Evolutionary conservation across 192 early-diverging fungal genomes (phyloP).

Genomic region (Gaertneriomyces sp.): DNA sequence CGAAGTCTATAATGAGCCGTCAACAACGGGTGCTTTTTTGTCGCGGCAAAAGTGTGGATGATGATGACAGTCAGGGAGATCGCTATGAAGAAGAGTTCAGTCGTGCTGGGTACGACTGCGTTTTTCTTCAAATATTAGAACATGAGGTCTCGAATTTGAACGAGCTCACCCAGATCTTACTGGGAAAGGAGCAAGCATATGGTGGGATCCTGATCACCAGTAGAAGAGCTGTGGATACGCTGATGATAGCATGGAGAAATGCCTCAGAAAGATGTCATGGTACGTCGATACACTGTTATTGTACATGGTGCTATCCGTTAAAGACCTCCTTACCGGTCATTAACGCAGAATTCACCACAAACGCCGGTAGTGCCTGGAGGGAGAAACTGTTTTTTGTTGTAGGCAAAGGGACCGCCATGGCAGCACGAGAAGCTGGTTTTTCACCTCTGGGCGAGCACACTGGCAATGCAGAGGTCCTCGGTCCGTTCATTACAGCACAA

Average conservation of each 20-base stretch:
- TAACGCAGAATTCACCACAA: not conserved
- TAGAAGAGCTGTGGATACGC: constrained; percentile 41
- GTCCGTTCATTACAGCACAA: constrained; percentile 27
- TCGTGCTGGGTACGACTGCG: not conserved
- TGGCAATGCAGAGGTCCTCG: constrained; percentile 40
- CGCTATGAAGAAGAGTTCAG: constrained; percentile 1
- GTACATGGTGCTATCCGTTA: constrained; percentile 1
- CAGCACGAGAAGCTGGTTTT: constrained; percentile 15
- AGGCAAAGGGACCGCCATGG: constrained; percentile 41
- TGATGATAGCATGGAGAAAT: constrained; percentile 5
- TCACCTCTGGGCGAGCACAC: constrained; percentile 21
- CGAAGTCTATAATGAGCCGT: too few species aligned
- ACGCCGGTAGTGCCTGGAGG: constrained; percentile 27
- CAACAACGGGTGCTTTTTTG: constrained; percentile 9
- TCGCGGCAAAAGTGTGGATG: constrained; percentile 2
- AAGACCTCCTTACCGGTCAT: not conserved
- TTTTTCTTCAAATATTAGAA: constrained; percentile 15
- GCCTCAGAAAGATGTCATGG: constrained; percentile 11
- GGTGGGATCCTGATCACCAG: constrained; percentile 39
- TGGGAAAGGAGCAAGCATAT: constrained; percentile 6
- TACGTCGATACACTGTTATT: not conserved
- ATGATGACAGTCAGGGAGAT: constrained; percentile 13
- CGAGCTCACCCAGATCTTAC: not conserved
- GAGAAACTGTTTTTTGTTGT: constrained; percentile 41
- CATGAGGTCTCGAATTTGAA: constrained; percentile 4